Base-by-base conservation (phyloP, 2,329 filamentous ascomycete genomes). In the Parastagonospora avenae region DNA sequence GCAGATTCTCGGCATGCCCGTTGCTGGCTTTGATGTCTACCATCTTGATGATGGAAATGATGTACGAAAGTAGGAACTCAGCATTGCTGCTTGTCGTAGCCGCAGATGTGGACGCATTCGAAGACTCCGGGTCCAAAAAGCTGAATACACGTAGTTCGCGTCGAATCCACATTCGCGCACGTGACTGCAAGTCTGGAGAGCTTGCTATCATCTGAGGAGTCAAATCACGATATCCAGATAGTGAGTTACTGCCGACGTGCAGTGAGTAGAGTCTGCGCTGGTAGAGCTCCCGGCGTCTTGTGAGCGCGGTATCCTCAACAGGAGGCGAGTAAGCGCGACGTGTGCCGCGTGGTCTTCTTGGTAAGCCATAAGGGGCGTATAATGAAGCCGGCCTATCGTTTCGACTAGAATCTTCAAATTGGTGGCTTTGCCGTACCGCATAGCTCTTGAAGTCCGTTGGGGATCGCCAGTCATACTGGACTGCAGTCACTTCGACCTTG, bases 11-110 rank as follows among this genome's bases (percentile, higher is more conserved):
- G 0, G 91, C 91, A 62, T 90, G 85, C 0, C 91, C 92, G 33
- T 82, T 82, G 55, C 88, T 90, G 4, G 85, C 89, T 73, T 91
- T 91, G 4, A 92, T 80, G 65, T 96, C 91, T 12, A 94, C 85
- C 0, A 86, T 90, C 70, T 90, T 92, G 51, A 97, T 75, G 16
- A 97, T 89, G 8, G 89, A 88, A 35, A 97, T 76, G 46, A 96
- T 85, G 70, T 95, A 96, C 65, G 95, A 90, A 8, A 97, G 81
- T 9, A 97, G 73, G 55, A 92, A 96, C 66, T 96, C 92, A 7
- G 88, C 84, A 64, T 92, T 93, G 59, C 84, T 87, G 4, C 82
- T 82, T 35, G 67, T 71, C 14, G 67, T 66, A 2, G 61, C 50
- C 2, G 45, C 61, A 28, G 43, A 40, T 6, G 61, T 54, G 4